Percentiles rank a stretch among this genome's conserved stretches.
Conservation (phyloP, 31 red algal genomes). For the Odonthalia washingtoniensis region DNA sequence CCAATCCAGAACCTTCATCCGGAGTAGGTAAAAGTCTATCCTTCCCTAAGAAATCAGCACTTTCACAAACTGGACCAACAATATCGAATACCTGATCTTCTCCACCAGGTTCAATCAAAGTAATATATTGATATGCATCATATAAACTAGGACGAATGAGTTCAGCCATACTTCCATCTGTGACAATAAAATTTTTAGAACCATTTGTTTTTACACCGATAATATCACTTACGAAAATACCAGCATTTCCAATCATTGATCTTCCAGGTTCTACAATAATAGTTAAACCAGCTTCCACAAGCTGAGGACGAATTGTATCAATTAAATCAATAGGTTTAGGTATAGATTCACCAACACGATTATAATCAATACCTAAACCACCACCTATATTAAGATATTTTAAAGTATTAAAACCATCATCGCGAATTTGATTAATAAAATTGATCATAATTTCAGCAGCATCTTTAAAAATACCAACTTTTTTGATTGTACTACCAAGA, state of each 20-base stretch:
- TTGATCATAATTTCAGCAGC: slow-evolving; percentile 90
- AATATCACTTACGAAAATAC: slow-evolving; percentile 81
- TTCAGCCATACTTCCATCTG: slow-evolving; percentile 96
- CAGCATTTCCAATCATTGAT: slow-evolving; percentile 94
- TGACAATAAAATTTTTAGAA: slow-evolving; percentile 93
- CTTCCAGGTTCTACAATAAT: slow-evolving; percentile 98
- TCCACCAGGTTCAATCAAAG: slow-evolving; percentile 80
- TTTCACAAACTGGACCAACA: slow-evolving; percentile 97
- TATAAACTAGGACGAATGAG: slow-evolving; percentile 95
- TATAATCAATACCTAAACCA: slow-evolving; percentile 98
- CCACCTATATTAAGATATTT: slow-evolving; percentile 97
- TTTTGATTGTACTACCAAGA: slow-evolving; percentile 93
- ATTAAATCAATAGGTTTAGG: slow-evolving; percentile 92
- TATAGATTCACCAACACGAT: slow-evolving; percentile 81
- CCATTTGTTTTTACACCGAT: slow-evolving; percentile 98
- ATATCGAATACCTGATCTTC: slow-evolving; percentile 82
- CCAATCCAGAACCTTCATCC: slow-evolving; percentile 82
- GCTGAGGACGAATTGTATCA: slow-evolving; percentile 85
- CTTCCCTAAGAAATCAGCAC: slow-evolving; percentile 96
- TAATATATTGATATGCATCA: slow-evolving; percentile 92
- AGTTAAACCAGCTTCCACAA: slow-evolving; percentile 66
- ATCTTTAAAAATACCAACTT: slow-evolving; percentile 96
- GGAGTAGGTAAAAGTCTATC: slow-evolving; percentile 80
- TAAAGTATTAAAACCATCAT: slow-evolving; percentile 76
- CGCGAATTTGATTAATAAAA: slow-evolving; percentile 83